Evolutionary conservation across 2,329 filamentous ascomycete species (phyloP).

Genomic region (Saccharata proteae): DNA sequence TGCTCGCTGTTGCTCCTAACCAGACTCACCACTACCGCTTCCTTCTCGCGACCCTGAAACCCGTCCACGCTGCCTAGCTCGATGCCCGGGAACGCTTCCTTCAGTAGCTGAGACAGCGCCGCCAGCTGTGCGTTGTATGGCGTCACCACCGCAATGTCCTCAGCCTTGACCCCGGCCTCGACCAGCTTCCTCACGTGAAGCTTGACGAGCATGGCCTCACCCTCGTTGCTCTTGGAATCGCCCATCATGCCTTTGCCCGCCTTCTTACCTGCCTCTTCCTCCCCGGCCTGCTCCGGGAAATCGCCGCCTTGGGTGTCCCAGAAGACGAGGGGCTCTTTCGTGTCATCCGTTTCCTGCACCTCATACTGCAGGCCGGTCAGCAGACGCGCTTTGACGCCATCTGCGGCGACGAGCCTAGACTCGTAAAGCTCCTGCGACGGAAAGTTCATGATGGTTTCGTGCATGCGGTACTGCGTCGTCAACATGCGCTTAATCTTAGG

Average conservation of each 20-base stretch:
- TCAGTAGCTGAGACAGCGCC: conserved; percentile 61
- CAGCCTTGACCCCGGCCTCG: conserved; percentile 63
- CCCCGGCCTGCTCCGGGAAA: conserved; percentile 72
- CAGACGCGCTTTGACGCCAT: conserved; percentile 61
- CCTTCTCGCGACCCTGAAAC: conserved; percentile 95
- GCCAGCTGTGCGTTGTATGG: conserved; percentile 93
- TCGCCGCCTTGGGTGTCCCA: conserved; percentile 94
- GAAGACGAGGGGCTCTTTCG: conserved; percentile 76
- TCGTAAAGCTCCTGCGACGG: conserved; percentile 85
- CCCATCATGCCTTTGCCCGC: conserved; percentile 39
- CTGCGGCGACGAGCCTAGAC: conserved; percentile 65
- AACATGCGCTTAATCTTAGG: conserved; percentile 82
- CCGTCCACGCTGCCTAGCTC: conserved; percentile 96
- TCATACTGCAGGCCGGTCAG: conserved; percentile 68
- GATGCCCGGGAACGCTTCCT: conserved; percentile 69
- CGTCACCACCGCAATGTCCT: conserved; percentile 86
- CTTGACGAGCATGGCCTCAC: conserved; percentile 72
- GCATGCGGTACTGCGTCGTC: conserved; percentile 96
- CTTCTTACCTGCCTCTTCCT: conserved; percentile 46
- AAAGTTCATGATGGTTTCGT: conserved; percentile 89
- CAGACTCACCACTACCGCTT: conserved; percentile 85
- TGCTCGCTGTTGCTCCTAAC: conserved; percentile 78
- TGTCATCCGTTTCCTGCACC: conserved; percentile 73
- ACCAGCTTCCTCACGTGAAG: conserved; percentile 66
- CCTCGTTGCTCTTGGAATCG: conserved; percentile 83